Base-by-base conservation (phyloP, 2,329 filamentous ascomycete species). In the Passalora sequoiae region DNA sequence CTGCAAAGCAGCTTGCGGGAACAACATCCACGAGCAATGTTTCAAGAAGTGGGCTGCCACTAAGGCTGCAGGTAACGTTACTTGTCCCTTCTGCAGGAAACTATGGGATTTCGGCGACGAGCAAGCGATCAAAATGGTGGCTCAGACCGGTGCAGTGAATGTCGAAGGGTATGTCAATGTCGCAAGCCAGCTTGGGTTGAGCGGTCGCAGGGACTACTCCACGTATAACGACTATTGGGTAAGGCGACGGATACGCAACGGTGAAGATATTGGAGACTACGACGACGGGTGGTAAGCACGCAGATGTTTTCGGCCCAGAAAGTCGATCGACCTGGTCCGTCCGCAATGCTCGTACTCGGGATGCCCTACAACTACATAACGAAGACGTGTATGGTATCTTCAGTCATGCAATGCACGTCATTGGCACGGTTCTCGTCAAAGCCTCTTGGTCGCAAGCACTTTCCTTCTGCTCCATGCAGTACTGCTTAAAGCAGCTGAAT, bases 1-100 rank as follows among this genome's bases (percentile, higher is more conserved):
- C 69, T 83, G 80, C 62, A 76, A 75, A 58, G 71, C 73, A 0
- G 69, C 73, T 1, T 83, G 80, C 51, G 80, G 79, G 8, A 80
- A 82, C 59, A 81, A 81, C 53, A 64, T 81, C 8, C 77, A 81
- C 60, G 73, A 74, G 49, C 56, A 61, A 1, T 81, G 78, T 51
- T 80, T 80, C 58, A 62, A 73, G 31, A 67, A 72, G 47, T 81
- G 77, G 77, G 57, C 56, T 6, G 55, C 56, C 10, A 59, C 54
- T 15, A 62, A 60, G 41, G 38, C 16, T 3, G 50, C 50, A 20
- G 47, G 30, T 9, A 37, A 43, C 22, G 58, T 61, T 20, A 59
- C 60, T 6, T 63, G 60, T 49, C 60, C 60, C 2, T 62, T 60
- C 35, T 64, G 60, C 42, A 40, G 61, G 4, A 50, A 49, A 12